Conservation (phyloP, 768 basidiomycete species). For the Mycena vitilis region DNA sequence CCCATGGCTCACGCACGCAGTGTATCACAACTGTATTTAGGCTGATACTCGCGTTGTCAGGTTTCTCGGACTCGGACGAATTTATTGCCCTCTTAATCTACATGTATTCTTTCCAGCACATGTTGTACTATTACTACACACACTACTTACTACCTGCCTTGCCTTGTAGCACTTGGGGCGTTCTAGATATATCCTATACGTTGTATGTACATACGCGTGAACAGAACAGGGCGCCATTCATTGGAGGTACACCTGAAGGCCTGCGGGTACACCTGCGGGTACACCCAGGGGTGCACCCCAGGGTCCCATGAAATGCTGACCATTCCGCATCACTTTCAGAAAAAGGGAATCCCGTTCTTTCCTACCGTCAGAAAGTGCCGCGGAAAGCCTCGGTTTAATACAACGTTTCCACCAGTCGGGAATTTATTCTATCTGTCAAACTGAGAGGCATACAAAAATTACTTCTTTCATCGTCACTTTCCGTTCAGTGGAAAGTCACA, state of each 20-base stretch:
- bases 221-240: too few relatives aligned
- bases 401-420: background rate
- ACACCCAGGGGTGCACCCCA: conserved; percentile 6
- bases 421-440: background rate
- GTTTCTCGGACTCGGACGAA: too few relatives aligned
- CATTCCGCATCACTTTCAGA: background rate
- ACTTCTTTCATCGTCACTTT: background rate
- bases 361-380: background rate
- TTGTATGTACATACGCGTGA: too few relatives aligned
- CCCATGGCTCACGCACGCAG: too few relatives aligned
- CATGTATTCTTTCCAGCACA: too few relatives aligned
- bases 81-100: too few relatives aligned
- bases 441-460: background rate
- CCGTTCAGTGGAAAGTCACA: background rate
- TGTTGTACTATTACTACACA: too few relatives aligned
- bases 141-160: too few relatives aligned
- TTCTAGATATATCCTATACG: too few relatives aligned
- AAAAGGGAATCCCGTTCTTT: background rate
- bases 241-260: background rate
- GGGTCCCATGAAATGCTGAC: background rate
- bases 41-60: too few relatives aligned
- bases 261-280: background rate
- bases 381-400: background rate
- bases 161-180: too few relatives aligned
- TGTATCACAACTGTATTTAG: too few relatives aligned